A percentile compares a stretch with the other conserved stretches of the same genome.
These are phyloP conservation scores for Tricholoma matsutake DNA, from an alignment of 768 basidiomycete species.

Conservation along the genomic window DNA sequence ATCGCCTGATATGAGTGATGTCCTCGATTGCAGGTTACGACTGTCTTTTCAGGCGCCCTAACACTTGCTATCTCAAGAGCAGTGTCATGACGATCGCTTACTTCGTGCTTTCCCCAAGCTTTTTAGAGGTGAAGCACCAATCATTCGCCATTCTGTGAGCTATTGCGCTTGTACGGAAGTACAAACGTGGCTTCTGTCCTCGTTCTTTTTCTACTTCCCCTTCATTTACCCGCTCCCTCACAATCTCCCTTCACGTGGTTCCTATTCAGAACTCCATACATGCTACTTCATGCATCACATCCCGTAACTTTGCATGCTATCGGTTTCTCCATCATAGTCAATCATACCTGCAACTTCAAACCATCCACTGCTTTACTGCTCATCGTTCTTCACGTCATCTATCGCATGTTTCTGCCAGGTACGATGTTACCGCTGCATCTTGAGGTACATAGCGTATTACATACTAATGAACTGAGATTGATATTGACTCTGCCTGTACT, in stretches of 20 bases:
- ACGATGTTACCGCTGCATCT: neutral
- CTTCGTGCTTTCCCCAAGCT: neutral
- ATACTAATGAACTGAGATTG: neutral
- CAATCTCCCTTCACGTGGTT: neutral
- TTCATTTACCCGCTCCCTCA: neutral
- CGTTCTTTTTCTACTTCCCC: neutral
- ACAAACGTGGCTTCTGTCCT: neutral
- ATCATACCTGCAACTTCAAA: neutral
- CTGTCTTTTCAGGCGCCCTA: neutral
- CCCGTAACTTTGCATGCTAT: neutral
- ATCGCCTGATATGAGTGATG: neutral
- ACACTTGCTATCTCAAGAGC: neutral
- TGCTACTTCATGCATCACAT: neutral
- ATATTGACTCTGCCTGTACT: neutral
- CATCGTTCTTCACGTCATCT: constrained; percentile 2
- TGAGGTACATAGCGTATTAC: neutral
- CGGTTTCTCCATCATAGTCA: neutral
- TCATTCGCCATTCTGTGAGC: neutral
- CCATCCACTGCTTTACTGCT: neutral
- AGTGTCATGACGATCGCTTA: neutral
- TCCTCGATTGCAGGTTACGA: neutral
- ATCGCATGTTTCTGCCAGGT: constrained; percentile 4
- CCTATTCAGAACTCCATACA: neutral
- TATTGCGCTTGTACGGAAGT: neutral
- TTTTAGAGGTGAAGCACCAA: neutral